These are phyloP conservation scores for Dioscorea cayenensis DNA, from an alignment of 116 monocot species.

Conservation along the genomic window DNA sequence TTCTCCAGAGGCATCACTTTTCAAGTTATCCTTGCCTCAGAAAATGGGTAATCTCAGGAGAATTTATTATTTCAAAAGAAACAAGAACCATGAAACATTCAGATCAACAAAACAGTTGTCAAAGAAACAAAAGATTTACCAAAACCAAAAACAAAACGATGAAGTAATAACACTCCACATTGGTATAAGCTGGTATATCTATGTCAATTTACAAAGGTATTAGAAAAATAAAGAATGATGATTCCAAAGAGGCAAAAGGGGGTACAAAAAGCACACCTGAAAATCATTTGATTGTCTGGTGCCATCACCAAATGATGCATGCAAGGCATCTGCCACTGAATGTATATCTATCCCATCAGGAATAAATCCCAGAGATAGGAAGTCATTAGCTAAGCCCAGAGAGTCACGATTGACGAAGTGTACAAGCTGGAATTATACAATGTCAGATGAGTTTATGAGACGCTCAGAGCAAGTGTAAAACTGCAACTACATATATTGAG, in stretches of 20 bases:
- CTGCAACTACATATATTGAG: too few species aligned
- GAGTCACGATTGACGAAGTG: slow-evolving; percentile 96
- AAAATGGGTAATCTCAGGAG: too few species aligned
- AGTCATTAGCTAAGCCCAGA: slow-evolving; percentile 87
- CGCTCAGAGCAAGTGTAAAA: not conserved
- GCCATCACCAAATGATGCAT: slow-evolving; percentile 62
- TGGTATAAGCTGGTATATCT: too few species aligned
- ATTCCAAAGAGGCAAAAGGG: not conserved
- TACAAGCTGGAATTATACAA: slow-evolving; percentile 60
- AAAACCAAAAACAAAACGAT: too few species aligned
- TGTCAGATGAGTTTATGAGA: not conserved
- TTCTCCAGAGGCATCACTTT: too few species aligned
- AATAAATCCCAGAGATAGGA: slow-evolving; percentile 91
- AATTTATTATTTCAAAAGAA: too few species aligned
- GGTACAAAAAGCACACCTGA: slow-evolving; percentile 40
- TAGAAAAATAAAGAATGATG: not conserved
- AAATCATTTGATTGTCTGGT: slow-evolving; percentile 73
- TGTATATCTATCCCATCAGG: slow-evolving; percentile 80
- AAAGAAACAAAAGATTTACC: too few species aligned
- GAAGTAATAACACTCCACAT: too few species aligned
- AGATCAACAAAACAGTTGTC: too few species aligned
- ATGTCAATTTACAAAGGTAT: too few species aligned
- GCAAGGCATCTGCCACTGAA: slow-evolving; percentile 68
- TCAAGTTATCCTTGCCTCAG: too few species aligned
- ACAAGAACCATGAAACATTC: too few species aligned